A percentile compares a stretch with the other conserved stretches of the same genome.
Conservation (phyloP, 495 filamentous ascomycete genomes). For the Symbiotaphrina buchneri region DNA sequence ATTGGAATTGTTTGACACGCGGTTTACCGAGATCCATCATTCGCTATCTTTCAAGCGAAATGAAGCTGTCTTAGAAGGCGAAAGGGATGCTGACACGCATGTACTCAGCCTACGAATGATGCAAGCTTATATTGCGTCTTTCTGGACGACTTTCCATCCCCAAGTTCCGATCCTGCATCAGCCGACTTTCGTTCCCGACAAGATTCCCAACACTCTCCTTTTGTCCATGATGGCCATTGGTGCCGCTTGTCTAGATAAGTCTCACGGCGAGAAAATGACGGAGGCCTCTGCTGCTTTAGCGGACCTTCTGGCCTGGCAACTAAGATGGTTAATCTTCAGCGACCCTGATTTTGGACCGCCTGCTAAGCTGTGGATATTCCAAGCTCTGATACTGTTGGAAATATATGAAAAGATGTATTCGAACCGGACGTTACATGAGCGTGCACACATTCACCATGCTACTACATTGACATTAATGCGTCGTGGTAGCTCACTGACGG, state of each 20-base stretch:
- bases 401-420: constrained; percentile 96
- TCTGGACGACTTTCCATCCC: constrained; percentile 86
- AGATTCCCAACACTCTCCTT: constrained; percentile 65
- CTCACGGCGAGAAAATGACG: constrained; percentile 48
- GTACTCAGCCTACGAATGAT: constrained; percentile 82
- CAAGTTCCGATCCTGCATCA: constrained; percentile 89
- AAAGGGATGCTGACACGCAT: constrained; percentile 47
- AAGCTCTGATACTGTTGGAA: constrained; percentile 73
- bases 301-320: constrained; percentile 74
- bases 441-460: constrained; percentile 92
- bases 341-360: constrained; percentile 81
- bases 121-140: constrained; percentile 83
- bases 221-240: constrained; percentile 89
- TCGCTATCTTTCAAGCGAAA: constrained; percentile 53
- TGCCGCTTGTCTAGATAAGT: constrained; percentile 67
- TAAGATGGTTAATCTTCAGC: constrained; percentile 84
- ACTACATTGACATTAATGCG: constrained; percentile 93
- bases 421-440: constrained; percentile 74
- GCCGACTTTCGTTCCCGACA: constrained; percentile 77
- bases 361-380: constrained; percentile 95
- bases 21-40: constrained; percentile 64
- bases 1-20: constrained; percentile 60
- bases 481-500: constrained; percentile 74
- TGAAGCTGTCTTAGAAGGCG: constrained; percentile 55
- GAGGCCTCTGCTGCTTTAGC: constrained; percentile 55